Evolutionary conservation across 768 basidiomycete species (phyloP).

Genomic region (Mrakia gelida): DNA sequence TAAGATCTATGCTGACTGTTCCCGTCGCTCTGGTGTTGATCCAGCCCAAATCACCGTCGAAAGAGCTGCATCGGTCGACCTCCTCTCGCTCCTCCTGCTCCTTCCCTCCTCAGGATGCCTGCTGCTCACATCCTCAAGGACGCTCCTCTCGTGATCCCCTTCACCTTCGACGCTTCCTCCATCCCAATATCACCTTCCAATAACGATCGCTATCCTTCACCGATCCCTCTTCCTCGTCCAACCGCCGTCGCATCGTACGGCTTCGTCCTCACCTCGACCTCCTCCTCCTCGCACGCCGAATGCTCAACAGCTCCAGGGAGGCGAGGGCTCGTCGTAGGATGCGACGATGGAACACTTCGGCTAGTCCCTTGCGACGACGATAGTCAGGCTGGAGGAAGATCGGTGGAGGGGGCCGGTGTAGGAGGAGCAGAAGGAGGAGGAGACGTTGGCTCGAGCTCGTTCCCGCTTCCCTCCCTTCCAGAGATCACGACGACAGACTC

Average conservation of each 20-base stretch:
- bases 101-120: background rate
- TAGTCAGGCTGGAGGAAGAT: background rate
- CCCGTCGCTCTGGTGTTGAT: background rate
- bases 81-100: background rate
- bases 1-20: too few relatives aligned
- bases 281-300: background rate
- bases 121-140: conserved; percentile 1
- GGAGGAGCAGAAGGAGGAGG: background rate
- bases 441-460: background rate
- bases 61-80: background rate
- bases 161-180: background rate
- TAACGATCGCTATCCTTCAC: conserved; percentile 1
- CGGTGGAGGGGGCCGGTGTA: background rate
- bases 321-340: conserved; percentile 2
- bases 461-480: background rate
- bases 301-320: background rate
- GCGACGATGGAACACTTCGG: conserved; percentile 15
- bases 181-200: background rate
- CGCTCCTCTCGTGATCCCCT: background rate
- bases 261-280: background rate
- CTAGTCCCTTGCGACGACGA: background rate
- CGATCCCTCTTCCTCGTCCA: background rate
- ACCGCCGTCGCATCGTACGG: conserved; percentile 10
- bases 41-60: background rate
- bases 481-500: conserved; percentile 8